Evolutionary conservation across 176 grass and related monocot species (phyloP).

Genomic region (Aechmea fasciata): DNA sequence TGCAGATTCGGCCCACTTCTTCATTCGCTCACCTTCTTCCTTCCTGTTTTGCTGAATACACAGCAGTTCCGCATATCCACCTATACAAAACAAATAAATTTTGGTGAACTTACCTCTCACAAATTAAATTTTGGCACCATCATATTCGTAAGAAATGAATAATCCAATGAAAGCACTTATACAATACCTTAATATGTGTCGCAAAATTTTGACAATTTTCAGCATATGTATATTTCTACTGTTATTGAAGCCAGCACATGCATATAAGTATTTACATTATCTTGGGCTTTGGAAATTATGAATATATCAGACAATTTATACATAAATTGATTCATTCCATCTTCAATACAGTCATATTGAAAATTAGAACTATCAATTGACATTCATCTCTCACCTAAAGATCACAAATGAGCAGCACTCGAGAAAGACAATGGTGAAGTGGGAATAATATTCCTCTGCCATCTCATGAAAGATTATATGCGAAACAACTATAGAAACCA

Average conservation of each 20-base stretch:
- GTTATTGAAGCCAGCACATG: too few species aligned
- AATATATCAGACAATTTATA: conserved; percentile 1
- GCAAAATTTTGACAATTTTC: too few species aligned
- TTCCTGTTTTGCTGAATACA: conserved; percentile 73
- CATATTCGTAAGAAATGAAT: neutral
- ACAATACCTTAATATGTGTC: neutral
- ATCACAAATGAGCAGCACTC: neutral
- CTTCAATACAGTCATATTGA: neutral
- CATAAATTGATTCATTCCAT: neutral
- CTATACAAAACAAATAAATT: conserved; percentile 32
- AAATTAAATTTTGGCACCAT: neutral
- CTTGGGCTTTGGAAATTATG: neutral
- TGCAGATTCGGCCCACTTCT: conserved; percentile 50
- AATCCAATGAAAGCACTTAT: neutral
- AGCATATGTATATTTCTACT: too few species aligned
- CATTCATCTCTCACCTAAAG: too few species aligned
- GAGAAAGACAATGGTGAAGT: neutral
- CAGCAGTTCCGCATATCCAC: conserved; percentile 71
- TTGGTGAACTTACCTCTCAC: neutral
- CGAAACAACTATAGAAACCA: too few species aligned
- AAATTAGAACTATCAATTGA: neutral
- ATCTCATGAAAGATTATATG: neutral
- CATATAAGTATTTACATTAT: too few species aligned
- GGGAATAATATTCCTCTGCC: neutral
- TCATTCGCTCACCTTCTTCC: conserved; percentile 82